Conservation (phyloP, 1,139 yeast species). For the Blastobotrys elegans region DNA sequence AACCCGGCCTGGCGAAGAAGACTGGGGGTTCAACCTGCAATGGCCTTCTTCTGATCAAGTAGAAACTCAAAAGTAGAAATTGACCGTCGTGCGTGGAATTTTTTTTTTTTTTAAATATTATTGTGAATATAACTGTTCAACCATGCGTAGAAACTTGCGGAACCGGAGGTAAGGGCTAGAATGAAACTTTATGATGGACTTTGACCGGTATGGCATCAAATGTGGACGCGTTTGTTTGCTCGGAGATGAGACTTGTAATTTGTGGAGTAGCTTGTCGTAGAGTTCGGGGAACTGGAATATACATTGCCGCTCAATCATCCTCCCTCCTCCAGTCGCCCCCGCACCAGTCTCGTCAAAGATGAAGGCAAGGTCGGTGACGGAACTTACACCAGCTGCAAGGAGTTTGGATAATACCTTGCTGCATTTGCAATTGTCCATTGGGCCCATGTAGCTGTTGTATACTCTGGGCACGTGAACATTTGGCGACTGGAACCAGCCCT, state of each 20-base stretch:
- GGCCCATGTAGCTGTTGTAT: slow-evolving; percentile 12
- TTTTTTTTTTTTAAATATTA: not conserved
- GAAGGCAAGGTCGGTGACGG: not conserved
- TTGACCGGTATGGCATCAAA: slow-evolving; percentile 6
- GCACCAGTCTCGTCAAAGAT: not conserved
- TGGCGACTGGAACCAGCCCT: slow-evolving; percentile 3
- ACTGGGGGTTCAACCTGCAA: slow-evolving; percentile 37
- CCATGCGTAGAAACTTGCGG: slow-evolving; percentile 4
- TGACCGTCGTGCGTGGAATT: not conserved
- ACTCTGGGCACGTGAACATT: not conserved
- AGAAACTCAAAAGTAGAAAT: slow-evolving; percentile 7
- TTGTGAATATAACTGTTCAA: not conserved
- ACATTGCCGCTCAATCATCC: slow-evolving; percentile 4
- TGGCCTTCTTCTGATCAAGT: slow-evolving; percentile 19
- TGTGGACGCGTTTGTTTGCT: slow-evolving; percentile 5
- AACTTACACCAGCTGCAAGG: not conserved
- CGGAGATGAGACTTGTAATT: not conserved
- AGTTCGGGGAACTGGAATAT: slow-evolving; percentile 1
- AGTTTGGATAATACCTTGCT: not conserved
- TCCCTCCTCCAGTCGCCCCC: too few species aligned
- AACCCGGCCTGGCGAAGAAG: slow-evolving; percentile 46
- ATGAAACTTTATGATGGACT: not conserved
- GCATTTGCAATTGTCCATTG: slow-evolving; percentile 7
- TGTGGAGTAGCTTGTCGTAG: not conserved
- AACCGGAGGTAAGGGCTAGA: slow-evolving; percentile 3